phyloP scores from a whole-genome alignment of 2,329 filamentous ascomycete species.

The Mycogone perniciosa region DNA sequence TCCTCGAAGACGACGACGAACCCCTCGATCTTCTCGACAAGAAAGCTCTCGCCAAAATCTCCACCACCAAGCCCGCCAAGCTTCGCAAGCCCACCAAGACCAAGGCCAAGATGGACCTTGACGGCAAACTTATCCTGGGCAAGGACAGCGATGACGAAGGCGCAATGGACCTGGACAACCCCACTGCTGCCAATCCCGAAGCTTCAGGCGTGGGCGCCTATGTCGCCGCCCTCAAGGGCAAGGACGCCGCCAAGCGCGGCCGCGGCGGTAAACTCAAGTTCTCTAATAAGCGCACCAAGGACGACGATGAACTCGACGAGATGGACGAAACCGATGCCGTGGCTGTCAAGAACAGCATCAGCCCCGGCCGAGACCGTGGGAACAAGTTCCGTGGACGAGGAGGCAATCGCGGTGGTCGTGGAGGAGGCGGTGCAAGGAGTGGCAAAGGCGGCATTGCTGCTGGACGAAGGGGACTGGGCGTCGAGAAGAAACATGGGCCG shows the following conservation, averaged over 20 bases:
- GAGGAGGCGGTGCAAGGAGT: slow-evolving; percentile 35
- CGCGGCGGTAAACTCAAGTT: slow-evolving; percentile 65
- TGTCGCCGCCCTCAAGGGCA: slow-evolving; percentile 61
- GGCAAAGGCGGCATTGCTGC: slow-evolving; percentile 42
- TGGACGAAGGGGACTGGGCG: slow-evolving; percentile 44
- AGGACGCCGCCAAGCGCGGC: slow-evolving; percentile 58
- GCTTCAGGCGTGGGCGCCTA: slow-evolving; percentile 60
- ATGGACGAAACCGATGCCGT: slow-evolving; percentile 49
- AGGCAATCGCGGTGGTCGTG: slow-evolving; percentile 29
- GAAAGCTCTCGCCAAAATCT: slow-evolving; percentile 85
- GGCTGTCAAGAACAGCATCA: slow-evolving; percentile 45
- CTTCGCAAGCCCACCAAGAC: slow-evolving; percentile 49
- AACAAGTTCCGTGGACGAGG: slow-evolving; percentile 26
- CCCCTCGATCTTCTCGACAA: slow-evolving; percentile 90
- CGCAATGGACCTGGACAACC: slow-evolving; percentile 59
- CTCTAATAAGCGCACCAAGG: slow-evolving; percentile 52
- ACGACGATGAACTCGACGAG: slow-evolving; percentile 45
- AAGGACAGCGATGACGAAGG: slow-evolving; percentile 46
- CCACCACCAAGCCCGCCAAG: slow-evolving; percentile 74
- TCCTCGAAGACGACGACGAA: slow-evolving; percentile 90
- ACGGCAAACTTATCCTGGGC: slow-evolving; percentile 76
- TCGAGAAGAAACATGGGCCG: slow-evolving; percentile 41
- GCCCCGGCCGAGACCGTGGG: slow-evolving; percentile 28
- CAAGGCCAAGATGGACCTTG: slow-evolving; percentile 64
- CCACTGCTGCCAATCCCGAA: slow-evolving; percentile 45